Evolutionary conservation across 768 basidiomycete genomes (phyloP), one percentile per base, ranked within the genome.

Genomic region (Auriscalpium microsporum): DNA sequence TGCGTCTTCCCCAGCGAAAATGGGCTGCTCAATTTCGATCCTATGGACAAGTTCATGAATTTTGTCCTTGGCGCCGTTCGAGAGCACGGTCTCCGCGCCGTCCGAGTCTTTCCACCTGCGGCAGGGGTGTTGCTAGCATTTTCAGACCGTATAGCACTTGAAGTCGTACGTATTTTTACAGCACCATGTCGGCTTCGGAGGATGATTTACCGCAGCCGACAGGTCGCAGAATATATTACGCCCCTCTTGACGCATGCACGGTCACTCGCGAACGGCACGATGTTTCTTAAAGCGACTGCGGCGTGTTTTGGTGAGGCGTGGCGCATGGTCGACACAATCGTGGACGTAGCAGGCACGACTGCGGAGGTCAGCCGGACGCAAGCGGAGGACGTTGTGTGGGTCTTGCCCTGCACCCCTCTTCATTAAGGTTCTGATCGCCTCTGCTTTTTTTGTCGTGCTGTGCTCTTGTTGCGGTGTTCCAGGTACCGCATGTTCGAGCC

Each of bases 401-500:
- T 76, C 28, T 51, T 19, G 9, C 51, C 56, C 37, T 50, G 35
- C 40, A 45, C 9, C 34, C 14, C 49, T 4, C 10, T 45, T 13
- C 45, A 11, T 48, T 55, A 53, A 50, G 21, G 48, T 37, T 45
- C 23, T 60, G 44, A 34, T 6, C 45, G 45, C n/a, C 13, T 38
- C 45, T n/a, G 42, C 47, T 54, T 38, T 17, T 50, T 56, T 52
- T 49, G 61, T 53, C 56, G 44, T 10, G 45, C 8, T 10, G 40
- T 53, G 34, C 10, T 17, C 16, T 52, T 47, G 13, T 5, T 28
- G 13, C 48, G 58, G n/a, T 60, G 45, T 50, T 54, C 21, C 62
- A 94, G 93, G 11, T 95, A 91, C 68, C 81, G 78, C 47, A 96
- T 97, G 92, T 98, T 97, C 62, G 94, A 98, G 69, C 75, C 79